phyloP scores from a whole-genome alignment of 768 basidiomycete genomes.

The Mycena pura region DNA sequence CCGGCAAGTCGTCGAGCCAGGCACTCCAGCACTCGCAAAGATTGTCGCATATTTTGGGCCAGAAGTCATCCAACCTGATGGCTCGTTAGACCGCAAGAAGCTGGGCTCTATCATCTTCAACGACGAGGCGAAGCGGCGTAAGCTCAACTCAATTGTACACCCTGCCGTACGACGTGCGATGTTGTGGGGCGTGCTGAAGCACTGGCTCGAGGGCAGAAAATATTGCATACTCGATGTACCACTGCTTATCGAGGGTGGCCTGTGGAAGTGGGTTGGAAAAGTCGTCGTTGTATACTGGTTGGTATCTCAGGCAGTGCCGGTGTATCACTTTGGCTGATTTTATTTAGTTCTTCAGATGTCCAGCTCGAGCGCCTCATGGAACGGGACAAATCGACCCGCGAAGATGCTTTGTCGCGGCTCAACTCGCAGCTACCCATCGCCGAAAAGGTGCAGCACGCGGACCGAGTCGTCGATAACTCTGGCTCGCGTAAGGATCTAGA shows the following conservation, averaged over 20 bases:
- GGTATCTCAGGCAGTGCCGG: constrained; percentile 33
- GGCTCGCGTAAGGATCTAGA: constrained; percentile 75
- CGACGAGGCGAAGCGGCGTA: constrained; percentile 71
- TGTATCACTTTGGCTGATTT: background rate
- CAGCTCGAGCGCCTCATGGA: constrained; percentile 85
- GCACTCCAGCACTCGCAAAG: constrained; percentile 71
- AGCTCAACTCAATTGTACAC: constrained; percentile 87
- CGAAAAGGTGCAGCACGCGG: constrained; percentile 84
- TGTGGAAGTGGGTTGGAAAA: constrained; percentile 84
- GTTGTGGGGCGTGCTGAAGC: constrained; percentile 65
- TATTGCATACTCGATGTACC: constrained; percentile 91
- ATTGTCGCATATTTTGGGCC: constrained; percentile 78
- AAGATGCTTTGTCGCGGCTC: constrained; percentile 78
- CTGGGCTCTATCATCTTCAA: constrained; percentile 88
- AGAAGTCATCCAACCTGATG: constrained; percentile 69
- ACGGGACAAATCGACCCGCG: constrained; percentile 69
- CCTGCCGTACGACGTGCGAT: constrained; percentile 89
- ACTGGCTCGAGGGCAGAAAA: constrained; percentile 81
- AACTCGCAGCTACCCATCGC: constrained; percentile 81
- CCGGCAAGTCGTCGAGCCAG: constrained; percentile 84
- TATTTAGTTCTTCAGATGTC: constrained; percentile 73
- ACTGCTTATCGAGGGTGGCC: constrained; percentile 84
- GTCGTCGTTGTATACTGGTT: constrained; percentile 95
- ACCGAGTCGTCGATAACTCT: constrained; percentile 89
- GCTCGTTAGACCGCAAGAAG: constrained; percentile 80